Percentiles rank a stretch among this genome's conserved stretches.
Conservation (phyloP, 768 basidiomycete genomes). For the Russula abietina region DNA sequence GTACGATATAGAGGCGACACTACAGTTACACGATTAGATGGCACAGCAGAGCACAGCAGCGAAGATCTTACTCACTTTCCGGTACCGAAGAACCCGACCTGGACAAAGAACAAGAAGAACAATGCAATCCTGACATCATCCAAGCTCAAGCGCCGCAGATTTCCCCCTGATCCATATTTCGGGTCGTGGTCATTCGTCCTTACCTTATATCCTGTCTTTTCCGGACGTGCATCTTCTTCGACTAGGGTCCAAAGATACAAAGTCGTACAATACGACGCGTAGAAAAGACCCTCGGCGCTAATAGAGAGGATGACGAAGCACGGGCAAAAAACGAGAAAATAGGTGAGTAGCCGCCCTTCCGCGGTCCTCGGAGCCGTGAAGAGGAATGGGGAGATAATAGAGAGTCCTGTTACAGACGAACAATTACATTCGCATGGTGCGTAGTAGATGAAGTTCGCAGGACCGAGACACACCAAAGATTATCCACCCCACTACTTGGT, state of each 20-base stretch:
- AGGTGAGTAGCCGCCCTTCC: slow-evolving; percentile 48
- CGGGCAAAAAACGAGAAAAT: slow-evolving; percentile 67
- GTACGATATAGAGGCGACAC: slow-evolving; percentile 26
- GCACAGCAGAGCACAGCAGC: not conserved
- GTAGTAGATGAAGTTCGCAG: not conserved
- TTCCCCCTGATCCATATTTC: slow-evolving; percentile 21
- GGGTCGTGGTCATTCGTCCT: not conserved
- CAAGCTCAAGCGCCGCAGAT: slow-evolving; percentile 24
- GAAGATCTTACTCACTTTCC: slow-evolving; percentile 54
- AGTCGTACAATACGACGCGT: slow-evolving; percentile 56
- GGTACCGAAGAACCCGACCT: slow-evolving; percentile 80
- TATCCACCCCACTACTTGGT: slow-evolving; percentile 61
- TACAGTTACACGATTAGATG: slow-evolving; percentile 11
- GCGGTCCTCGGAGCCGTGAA: slow-evolving; percentile 43
- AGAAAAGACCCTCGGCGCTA: slow-evolving; percentile 77
- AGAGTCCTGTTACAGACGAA: slow-evolving; percentile 35
- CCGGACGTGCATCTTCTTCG: slow-evolving; percentile 38
- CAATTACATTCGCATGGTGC: not conserved
- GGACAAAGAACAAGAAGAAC: slow-evolving; percentile 82
- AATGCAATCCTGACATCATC: slow-evolving; percentile 70
- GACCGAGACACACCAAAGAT: slow-evolving; percentile 46
- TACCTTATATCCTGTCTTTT: not conserved
- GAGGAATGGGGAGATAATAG: slow-evolving; percentile 49
- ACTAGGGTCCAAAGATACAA: slow-evolving; percentile 63
- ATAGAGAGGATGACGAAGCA: slow-evolving; percentile 78